Evolutionary conservation across 2,329 filamentous ascomycete genomes (phyloP).

Genomic region (Coniochaeta ligniaria): DNA sequence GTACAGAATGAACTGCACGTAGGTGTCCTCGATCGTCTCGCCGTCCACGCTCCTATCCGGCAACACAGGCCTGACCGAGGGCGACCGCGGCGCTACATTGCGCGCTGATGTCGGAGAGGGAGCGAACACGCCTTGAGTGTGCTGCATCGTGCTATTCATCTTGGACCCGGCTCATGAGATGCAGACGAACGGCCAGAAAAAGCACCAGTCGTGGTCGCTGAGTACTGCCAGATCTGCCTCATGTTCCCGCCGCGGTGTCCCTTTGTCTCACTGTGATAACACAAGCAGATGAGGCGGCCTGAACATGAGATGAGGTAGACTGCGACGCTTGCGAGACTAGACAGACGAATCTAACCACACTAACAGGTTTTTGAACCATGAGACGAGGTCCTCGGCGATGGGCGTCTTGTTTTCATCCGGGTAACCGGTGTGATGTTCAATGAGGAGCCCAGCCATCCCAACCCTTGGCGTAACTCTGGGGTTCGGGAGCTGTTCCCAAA

Average conservation of each 20-base stretch:
- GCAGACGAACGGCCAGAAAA: neutral
- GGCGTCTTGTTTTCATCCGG: neutral
- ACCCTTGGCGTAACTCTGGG: neutral
- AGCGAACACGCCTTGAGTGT: neutral
- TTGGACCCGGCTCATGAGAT: neutral
- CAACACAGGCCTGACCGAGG: constrained; percentile 24
- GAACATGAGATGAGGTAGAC: too few species aligned
- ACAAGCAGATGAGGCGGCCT: neutral
- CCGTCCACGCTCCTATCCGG: constrained; percentile 63
- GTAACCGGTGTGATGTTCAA: neutral
- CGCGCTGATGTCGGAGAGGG: neutral
- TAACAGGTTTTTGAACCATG: neutral
- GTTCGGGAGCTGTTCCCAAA: neutral
- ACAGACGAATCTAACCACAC: neutral
- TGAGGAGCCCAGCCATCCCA: neutral
- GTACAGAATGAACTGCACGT: constrained; percentile 77
- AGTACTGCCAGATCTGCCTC: neutral
- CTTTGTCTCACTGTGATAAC: neutral
- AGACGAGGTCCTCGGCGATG: neutral
- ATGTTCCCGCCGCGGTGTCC: neutral
- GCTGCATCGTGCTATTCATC: neutral
- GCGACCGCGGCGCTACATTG: neutral
- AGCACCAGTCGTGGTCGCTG: neutral
- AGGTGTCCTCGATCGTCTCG: constrained; percentile 71
- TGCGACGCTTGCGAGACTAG: neutral